These are phyloP conservation scores for Paraphaeosphaeria sporulosa DNA, from an alignment of 2,329 filamentous ascomycete species.

Conservation along the genomic window DNA sequence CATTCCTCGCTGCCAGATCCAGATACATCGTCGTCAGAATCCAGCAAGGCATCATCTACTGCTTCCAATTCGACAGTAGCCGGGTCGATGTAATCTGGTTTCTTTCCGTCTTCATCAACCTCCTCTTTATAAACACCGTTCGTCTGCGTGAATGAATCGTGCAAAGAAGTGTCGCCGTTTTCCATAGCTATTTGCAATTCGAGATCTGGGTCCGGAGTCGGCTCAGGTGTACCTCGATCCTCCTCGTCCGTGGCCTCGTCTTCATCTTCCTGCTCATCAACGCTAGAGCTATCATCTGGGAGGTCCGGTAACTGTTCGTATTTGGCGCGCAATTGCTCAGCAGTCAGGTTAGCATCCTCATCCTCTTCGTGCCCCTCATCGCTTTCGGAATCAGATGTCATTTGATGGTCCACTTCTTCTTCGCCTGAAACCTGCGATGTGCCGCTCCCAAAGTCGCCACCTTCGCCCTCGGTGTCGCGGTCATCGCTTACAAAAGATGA, in stretches of 20 bases:
- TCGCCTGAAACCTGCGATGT: conserved; percentile 41
- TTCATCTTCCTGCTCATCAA: conserved; percentile 38
- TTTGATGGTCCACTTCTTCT: conserved; percentile 54
- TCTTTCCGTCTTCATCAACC: conserved; percentile 21
- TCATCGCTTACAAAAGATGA: conserved; percentile 50
- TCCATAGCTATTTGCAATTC: conserved; percentile 28
- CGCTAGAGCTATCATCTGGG: conserved; percentile 44
- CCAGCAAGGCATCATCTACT: conserved; percentile 51
- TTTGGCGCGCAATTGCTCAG: conserved; percentile 73
- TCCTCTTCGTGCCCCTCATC: conserved; percentile 54
- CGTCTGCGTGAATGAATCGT: conserved; percentile 21
- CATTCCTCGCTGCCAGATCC: conserved; percentile 47
- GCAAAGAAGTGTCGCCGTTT: conserved; percentile 20
- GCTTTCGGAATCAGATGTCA: conserved; percentile 45
- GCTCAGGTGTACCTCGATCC: conserved; percentile 36
- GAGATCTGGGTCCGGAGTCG: conserved; percentile 41
- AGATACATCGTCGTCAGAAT: conserved; percentile 43
- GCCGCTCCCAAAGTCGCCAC: conserved; percentile 53
- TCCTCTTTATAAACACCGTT: conserved; percentile 35
- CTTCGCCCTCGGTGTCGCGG: conserved; percentile 50
- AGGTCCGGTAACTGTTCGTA: conserved; percentile 69
- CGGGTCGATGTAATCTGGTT: conserved; percentile 40
- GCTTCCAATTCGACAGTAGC: conserved; percentile 50
- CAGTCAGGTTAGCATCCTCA: conserved; percentile 71
- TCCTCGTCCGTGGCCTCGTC: conserved; percentile 31